Evolutionary conservation across 2,329 filamentous ascomycete species (phyloP), one percentile per base, ranked within the genome.

Genomic region (Aspergillus japonicus): DNA sequence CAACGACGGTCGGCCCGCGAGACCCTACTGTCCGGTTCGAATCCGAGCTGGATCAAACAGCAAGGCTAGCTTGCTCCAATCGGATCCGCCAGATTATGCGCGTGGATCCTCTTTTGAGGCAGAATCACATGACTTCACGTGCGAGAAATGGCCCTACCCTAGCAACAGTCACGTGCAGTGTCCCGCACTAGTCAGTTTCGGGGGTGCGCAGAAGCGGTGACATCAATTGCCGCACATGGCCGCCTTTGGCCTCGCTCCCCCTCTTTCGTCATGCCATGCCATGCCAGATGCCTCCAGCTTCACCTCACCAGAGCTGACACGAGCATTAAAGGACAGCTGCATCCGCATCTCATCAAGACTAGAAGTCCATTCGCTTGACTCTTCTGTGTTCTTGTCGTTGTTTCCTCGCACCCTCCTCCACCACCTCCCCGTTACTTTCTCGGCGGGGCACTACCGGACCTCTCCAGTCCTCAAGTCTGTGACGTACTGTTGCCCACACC

Each of bases 401-500:
- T 44, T 12, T 44, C 12, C 33, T 35, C 33, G 6, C 39, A 19
- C 39, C 6, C 39, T 44, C 12, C 16, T 44, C 39, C 39, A 8
- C 42, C 56, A 14, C 53, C 53, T 51, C 39, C 29, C 50, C 24
- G 2, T 47, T 7, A 19, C 44, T 14, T 14, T 31, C 48, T 54
- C 29, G 26, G 48, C 21, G 19, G 33, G 39, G 35, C 48, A 48
- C 26, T 49, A 16, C 35, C 58, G 23, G 26, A n/a, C 39, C 39
- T 16, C 33, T 16, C 33, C 33, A 29, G 26, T 16, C 31, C 35
- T 39, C 39, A 35, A 52, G 60, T 62, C 58, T 56, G 65, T 66
- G 64, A 68, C 65, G 66, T 66, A 64, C 61, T 31, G 49, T 52
- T 62, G 56, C 59, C 57, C 56, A 61, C 60, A 60, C 63, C 61